phyloP scores from a whole-genome alignment of 768 basidiomycete species.

The Mycena maculata region DNA sequence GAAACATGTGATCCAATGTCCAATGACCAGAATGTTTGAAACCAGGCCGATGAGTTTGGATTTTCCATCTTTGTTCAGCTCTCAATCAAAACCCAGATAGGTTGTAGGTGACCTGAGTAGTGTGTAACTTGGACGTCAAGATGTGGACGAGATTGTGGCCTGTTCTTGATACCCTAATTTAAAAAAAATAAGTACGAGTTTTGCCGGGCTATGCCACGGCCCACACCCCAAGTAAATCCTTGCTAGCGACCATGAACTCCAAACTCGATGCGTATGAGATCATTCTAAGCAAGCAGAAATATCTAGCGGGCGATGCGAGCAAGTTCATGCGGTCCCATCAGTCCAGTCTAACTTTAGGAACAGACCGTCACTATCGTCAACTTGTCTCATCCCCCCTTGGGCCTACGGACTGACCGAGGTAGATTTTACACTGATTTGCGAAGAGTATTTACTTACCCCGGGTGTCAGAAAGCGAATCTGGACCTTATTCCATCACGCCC shows the following conservation, averaged over 20 bases:
- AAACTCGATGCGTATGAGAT: slow-evolving; percentile 55
- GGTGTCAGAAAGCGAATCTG: slow-evolving; percentile 25
- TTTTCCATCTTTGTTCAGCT: too few relatives aligned
- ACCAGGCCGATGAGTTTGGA: too few relatives aligned
- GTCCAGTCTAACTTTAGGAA: slow-evolving; percentile 31
- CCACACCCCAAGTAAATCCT: slow-evolving; percentile 35
- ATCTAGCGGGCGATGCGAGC: slow-evolving; percentile 55
- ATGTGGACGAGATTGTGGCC: too few relatives aligned
- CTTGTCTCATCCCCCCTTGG: slow-evolving; percentile 57
- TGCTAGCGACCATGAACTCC: slow-evolving; percentile 38
- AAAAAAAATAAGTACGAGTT: too few relatives aligned
- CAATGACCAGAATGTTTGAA: too few relatives aligned
- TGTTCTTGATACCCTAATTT: too few relatives aligned
- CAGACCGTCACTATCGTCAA: slow-evolving; percentile 50
- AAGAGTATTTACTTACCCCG: too few relatives aligned
- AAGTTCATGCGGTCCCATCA: background rate
- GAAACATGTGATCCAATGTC: too few relatives aligned
- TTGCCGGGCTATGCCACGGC: too few relatives aligned
- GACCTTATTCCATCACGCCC: slow-evolving; percentile 43
- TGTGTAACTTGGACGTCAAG: too few relatives aligned
- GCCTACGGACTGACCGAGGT: slow-evolving; percentile 8
- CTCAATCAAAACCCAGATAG: too few relatives aligned
- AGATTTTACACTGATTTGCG: background rate
- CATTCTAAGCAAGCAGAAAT: slow-evolving; percentile 54
- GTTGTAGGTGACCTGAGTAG: too few relatives aligned